Conservation (phyloP, 2,329 filamentous ascomycete species). For the Tolypocladium tundrense region DNA sequence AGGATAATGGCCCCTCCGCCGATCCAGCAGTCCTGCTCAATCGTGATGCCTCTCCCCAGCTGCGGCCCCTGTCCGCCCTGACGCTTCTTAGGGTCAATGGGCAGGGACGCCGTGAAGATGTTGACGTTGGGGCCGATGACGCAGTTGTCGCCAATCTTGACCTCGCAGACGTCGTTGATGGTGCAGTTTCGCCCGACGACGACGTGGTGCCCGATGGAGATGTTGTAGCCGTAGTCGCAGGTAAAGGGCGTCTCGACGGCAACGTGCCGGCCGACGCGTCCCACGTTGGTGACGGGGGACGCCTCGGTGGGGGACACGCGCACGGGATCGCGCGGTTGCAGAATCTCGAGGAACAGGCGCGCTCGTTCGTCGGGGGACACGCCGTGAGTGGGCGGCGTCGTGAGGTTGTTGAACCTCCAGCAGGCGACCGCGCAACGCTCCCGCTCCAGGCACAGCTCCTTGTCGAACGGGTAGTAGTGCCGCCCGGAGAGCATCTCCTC, state of each 20-base stretch:
- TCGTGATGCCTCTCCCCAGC: conserved; percentile 59
- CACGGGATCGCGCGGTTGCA: conserved; percentile 50
- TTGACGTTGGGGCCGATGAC: conserved; percentile 78
- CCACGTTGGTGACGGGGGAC: conserved; percentile 42
- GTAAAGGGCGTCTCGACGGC: conserved; percentile 80
- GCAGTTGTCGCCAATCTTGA: conserved; percentile 69
- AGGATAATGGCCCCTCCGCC: conserved; percentile 69
- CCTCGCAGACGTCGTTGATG: conserved; percentile 75
- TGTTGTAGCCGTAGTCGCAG: conserved; percentile 95
- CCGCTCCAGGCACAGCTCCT: conserved; percentile 72
- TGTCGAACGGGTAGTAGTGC: conserved; percentile 69
- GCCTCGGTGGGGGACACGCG: conserved; percentile 45
- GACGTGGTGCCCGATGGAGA: conserved; percentile 76
- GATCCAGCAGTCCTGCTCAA: conserved; percentile 81
- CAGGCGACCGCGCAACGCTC: conserved; percentile 72
- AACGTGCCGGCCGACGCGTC: conserved; percentile 62
- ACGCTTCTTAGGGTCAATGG: conserved; percentile 61
- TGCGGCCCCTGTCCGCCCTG: conserved; percentile 65
- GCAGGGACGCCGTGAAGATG: conserved; percentile 66
- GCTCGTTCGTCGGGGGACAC: conserved; percentile 59
- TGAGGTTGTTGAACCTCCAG: conserved; percentile 73
- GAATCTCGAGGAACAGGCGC: conserved; percentile 60
- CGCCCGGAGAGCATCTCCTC: conserved; percentile 80
- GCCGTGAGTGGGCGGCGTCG: conserved; percentile 62
- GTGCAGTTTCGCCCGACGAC: conserved; percentile 75